A percentile compares a stretch with the other conserved stretches of the same genome.
Conservation (phyloP, 2,329 filamentous ascomycete genomes). For the Westerdykella aurantiaca region DNA sequence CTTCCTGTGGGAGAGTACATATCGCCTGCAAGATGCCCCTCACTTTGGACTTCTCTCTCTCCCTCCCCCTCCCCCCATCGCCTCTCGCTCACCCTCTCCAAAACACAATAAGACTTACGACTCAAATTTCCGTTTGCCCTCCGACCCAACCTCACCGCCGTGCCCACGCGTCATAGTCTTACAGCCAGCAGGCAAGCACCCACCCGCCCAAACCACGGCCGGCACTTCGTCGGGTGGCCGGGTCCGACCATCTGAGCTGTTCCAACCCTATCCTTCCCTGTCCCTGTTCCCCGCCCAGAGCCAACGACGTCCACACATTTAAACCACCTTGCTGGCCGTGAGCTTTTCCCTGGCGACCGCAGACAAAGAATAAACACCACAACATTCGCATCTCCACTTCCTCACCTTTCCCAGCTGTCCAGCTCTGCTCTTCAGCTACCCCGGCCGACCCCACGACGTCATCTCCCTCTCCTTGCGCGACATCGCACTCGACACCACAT, state of each 20-base stretch:
- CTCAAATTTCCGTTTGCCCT: too few species aligned
- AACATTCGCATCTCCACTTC: constrained; percentile 6
- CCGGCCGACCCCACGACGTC: constrained; percentile 5
- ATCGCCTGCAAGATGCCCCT: too few species aligned
- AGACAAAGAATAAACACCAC: constrained; percentile 28
- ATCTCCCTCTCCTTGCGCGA: constrained; percentile 9
- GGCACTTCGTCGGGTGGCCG: too few species aligned
- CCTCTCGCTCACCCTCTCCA: too few species aligned
- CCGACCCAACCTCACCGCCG: too few species aligned
- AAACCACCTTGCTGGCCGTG: constrained; percentile 14
- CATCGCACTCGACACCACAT: constrained; percentile 1
- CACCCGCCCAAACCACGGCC: constrained; percentile 15
- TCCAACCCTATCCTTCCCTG: constrained; percentile 9
- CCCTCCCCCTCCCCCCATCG: too few species aligned
- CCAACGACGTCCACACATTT: constrained; percentile 16
- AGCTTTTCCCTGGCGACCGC: constrained; percentile 14
- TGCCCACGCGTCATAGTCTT: too few species aligned
- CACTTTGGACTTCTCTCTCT: too few species aligned
- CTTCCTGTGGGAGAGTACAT: too few species aligned
- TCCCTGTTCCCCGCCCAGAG: constrained; percentile 4
- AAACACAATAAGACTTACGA: too few species aligned
- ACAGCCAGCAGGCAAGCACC: too few species aligned
- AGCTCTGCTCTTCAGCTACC: constrained; percentile 1
- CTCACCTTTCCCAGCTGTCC: constrained; percentile 3
- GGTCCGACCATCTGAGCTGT: constrained; percentile 4